Base-by-base conservation (phyloP, 805 yeast species). In the Cyberlindnera nakhonratchasimensis region DNA sequence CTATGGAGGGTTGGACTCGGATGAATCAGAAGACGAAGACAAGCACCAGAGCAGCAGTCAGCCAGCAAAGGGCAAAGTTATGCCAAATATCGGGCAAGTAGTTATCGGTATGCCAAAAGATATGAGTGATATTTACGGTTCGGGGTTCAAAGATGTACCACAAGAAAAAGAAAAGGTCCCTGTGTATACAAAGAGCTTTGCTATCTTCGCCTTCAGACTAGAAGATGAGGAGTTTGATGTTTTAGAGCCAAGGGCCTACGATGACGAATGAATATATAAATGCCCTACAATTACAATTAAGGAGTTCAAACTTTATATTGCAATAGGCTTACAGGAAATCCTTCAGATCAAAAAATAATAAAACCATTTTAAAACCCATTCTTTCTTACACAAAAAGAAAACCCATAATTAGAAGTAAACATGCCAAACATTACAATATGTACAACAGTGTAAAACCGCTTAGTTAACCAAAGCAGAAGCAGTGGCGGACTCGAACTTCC, bases 401-500 rank as follows among this genome's bases (percentile, higher is more conserved):
- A 29, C 33, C 33, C 33, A 29, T 28, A 28, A 31, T 29, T 26
- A 39, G 29, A 38, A 33, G 23, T 26, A 32, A 36, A 20, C 37
- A 33, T 33, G 37, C 39, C 34, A 19, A 31, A 31, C 24, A 31
- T 31, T 31, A 20, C 34, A 31, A 40, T 37, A 17, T 23, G 21
- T 33, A 33, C 36, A 40, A 31, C 25, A 32, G 22, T 21, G n/a
- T 29, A 12, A 24, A 46, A 50, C 54, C 64, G 66, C 69, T 76
- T 89, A 93, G 86, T 91, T 91, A 69, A 93, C 99, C 76, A 93
- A 83, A 75, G 99, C 95, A 67, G 99, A 93, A 70, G 99, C 99
- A 70, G 99, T 93, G 71, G 99, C 96, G 63, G 99, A 91, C 82
- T 93, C 99, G 95, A 86, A 93, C 81, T 93, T 93, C 99, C 99